These are phyloP conservation scores for Magnolia officinalis DNA, from an alignment of 164 flowering plant species.

Conservation along the genomic window DNA sequence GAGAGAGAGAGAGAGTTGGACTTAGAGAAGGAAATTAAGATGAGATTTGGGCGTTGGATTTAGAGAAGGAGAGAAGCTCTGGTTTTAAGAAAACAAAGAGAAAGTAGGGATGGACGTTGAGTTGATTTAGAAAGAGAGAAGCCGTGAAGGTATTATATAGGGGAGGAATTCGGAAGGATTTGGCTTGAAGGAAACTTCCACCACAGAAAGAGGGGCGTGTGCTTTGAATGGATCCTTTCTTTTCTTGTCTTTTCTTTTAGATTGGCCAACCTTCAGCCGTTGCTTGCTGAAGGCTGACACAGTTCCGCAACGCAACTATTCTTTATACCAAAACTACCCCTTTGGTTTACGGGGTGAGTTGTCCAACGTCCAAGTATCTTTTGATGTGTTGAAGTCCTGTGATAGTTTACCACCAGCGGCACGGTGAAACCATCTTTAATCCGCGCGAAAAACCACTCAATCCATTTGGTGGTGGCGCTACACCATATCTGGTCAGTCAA, in stretches of 20 bases:
- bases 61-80: neutral
- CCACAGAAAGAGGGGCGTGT: neutral
- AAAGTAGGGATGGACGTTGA: neutral
- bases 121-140: neutral
- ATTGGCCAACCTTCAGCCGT: neutral
- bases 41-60: neutral
- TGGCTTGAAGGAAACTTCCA: neutral
- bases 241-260: neutral
- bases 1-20: neutral
- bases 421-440: too few relatives aligned
- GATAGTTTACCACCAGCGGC: too few relatives aligned
- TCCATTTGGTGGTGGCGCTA: too few relatives aligned
- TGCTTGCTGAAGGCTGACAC: neutral
- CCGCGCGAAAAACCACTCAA: too few relatives aligned
- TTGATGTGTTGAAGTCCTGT: too few relatives aligned
- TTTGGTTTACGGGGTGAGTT: too few relatives aligned
- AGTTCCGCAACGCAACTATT: too few relatives aligned
- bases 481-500: too few relatives aligned
- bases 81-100: neutral
- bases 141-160: neutral
- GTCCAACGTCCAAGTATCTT: too few relatives aligned
- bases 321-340: too few relatives aligned
- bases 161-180: neutral
- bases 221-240: neutral
- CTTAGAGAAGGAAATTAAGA: neutral